Base-by-base conservation (phyloP, 2,329 filamentous ascomycete genomes). In the Phyllosticta citriasiana region DNA sequence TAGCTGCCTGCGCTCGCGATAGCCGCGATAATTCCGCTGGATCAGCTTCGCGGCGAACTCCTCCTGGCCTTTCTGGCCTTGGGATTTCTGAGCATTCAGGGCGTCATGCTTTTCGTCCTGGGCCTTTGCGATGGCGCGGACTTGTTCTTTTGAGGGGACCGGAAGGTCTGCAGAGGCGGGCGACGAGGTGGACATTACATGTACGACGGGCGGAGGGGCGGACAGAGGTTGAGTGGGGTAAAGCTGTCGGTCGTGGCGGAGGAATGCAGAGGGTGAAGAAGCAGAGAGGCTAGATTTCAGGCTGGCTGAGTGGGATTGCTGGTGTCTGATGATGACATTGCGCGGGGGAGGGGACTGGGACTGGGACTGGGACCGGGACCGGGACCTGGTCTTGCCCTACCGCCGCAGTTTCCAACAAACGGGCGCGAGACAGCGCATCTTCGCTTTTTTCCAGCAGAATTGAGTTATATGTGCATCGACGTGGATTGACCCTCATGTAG, bases 21-120 rank as follows among this genome's bases (percentile, higher is more conserved):
- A 89, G 5, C 90, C 89, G 35, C 91, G 82, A 71, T 91, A 95
- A 26, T 86, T 88, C 66, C 86, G 84, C 77, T 75, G 73, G 47
- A 75, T 75, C 64, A 71, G 53, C 65, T 69, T 65, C 7, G 72
- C 73, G 4, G 73, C 73, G 7, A 50, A 30, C 40, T 59, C 57
- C 14, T 62, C 55, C 14, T 52, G 50, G n/a, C 4, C 19, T 8
- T 62, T 51, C 14, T 52, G 50, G n/a, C 4, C 19, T 8, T 55
- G 52, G 24, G 24, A 26, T 27, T 50, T 55, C 7, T 24, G n/a
- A n/a, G 60, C 60, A 8, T 33, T 50, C 33, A 57, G 53, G 26
- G 52, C 60, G 14, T n/a, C 25, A 35, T 50, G 51, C 55, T 62
- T 62, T 30, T 55, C 60, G 54, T 62, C 60, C 60, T 62, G 60